A percentile compares a stretch with the other conserved stretches of the same genome.
These are phyloP conservation scores for Musa troglodytarum DNA, from an alignment of 176 grass and related monocot species.

Conservation along the genomic window DNA sequence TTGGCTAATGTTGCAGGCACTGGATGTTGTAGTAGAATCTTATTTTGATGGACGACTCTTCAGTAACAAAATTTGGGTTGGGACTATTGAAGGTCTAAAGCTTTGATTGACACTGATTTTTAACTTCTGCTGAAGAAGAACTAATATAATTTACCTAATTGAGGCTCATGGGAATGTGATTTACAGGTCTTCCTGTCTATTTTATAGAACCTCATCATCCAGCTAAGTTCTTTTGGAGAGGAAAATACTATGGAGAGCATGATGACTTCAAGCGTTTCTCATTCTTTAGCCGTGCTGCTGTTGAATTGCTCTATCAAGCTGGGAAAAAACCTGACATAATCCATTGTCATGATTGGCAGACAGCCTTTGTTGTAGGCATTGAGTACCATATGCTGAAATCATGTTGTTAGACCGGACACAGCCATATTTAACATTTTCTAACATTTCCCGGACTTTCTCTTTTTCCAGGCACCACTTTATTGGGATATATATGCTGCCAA, in stretches of 20 bases:
- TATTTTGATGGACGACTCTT: slow-evolving; percentile 83
- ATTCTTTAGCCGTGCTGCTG: slow-evolving; percentile 80
- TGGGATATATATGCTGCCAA: slow-evolving; percentile 82
- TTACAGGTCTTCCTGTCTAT: slow-evolving; percentile 85
- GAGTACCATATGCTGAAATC: slow-evolving; percentile 7
- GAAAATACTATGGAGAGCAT: slow-evolving; percentile 82
- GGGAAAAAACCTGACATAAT: slow-evolving; percentile 93
- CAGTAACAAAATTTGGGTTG: slow-evolving; percentile 96
- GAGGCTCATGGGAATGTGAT: slow-evolving; percentile 4
- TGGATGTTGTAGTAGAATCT: slow-evolving; percentile 64
- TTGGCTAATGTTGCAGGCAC: slow-evolving; percentile 36
- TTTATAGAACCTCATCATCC: slow-evolving; percentile 96
- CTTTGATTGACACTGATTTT: background rate
- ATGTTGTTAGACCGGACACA: slow-evolving; percentile 3
- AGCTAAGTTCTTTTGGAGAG: slow-evolving; percentile 73
- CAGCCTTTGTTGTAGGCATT: slow-evolving; percentile 78
- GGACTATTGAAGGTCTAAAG: slow-evolving; percentile 68
- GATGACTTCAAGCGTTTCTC: slow-evolving; percentile 94
- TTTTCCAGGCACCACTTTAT: slow-evolving; percentile 77
- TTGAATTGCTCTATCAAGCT: slow-evolving; percentile 68
- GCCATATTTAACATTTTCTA: background rate
- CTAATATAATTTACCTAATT: background rate
- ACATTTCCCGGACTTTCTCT: background rate
- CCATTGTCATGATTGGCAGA: slow-evolving; percentile 99
- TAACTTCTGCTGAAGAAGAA: background rate